A percentile compares a stretch with the other conserved stretches of the same genome.
Conservation (phyloP, 2,329 filamentous ascomycete species). For the Plectosphaerella sp. region DNA sequence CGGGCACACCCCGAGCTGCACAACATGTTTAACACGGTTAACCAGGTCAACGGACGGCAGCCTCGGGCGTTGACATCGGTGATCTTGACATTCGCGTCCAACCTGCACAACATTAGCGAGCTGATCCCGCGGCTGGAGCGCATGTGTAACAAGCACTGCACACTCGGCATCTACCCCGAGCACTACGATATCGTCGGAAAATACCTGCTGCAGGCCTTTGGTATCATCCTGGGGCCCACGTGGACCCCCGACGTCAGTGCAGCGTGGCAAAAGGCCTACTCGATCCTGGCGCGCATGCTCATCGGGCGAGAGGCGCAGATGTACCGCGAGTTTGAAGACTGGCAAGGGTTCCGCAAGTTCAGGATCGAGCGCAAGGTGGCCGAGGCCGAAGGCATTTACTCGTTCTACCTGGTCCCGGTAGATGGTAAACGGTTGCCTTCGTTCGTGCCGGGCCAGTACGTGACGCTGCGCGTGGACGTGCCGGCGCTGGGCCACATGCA, state of each 20-base stretch:
- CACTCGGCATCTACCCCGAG: conserved; percentile 61
- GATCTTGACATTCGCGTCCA: conserved; percentile 66
- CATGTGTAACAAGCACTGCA: conserved; percentile 69
- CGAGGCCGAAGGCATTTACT: conserved; percentile 65
- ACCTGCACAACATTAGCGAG: conserved; percentile 61
- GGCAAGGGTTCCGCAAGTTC: conserved; percentile 66
- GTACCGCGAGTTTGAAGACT: conserved; percentile 56
- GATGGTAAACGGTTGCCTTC: conserved; percentile 56
- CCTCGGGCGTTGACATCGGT: conserved; percentile 17
- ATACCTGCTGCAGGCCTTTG: conserved; percentile 64
- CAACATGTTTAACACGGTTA: conserved; percentile 59
- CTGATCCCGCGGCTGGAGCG: conserved; percentile 49
- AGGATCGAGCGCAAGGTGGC: conserved; percentile 58
- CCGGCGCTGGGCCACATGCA: conserved; percentile 56
- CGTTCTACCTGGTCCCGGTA: conserved; percentile 63
- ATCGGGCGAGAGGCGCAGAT: conserved; percentile 61
- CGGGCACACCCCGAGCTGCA: conserved; percentile 60
- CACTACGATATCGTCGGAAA: conserved; percentile 69
- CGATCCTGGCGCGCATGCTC: conserved; percentile 68
- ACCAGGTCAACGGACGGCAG: conserved; percentile 17
- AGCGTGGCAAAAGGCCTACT: conserved; percentile 70
- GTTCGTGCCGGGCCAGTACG: conserved; percentile 69
- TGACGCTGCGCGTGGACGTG: conserved; percentile 57
- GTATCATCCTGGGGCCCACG: conserved; percentile 61
- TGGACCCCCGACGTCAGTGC: conserved; percentile 55